A percentile compares a stretch with the other conserved stretches of the same genome.
These are phyloP conservation scores for Fusarium metavorans DNA, from an alignment of 2,329 filamentous ascomycete genomes.

Conservation along the genomic window DNA sequence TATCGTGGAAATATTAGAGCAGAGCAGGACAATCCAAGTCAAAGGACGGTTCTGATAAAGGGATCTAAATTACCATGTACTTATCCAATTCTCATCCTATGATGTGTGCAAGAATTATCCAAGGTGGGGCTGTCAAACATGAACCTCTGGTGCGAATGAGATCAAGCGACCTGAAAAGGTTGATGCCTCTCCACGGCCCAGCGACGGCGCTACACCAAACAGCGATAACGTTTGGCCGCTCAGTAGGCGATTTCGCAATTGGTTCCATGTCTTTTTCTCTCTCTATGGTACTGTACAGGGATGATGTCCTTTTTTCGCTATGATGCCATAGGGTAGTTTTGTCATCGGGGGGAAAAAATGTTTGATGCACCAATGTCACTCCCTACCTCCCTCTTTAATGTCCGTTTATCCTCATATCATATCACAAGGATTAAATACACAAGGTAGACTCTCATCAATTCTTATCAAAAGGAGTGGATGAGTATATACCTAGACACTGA, in stretches of 20 bases:
- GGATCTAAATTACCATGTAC: not conserved
- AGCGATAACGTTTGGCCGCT: fast-evolving
- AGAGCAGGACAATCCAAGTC: not conserved
- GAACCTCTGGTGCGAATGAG: not conserved
- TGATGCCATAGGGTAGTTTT: not conserved
- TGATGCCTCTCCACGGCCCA: not conserved
- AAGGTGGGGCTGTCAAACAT: not conserved
- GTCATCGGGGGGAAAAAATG: not conserved
- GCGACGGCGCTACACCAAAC: not conserved
- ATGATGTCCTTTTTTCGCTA: not conserved
- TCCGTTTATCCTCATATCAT: not conserved
- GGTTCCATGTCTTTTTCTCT: not conserved
- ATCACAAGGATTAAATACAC: not conserved
- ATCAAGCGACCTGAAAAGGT: not conserved
- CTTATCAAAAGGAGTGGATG: not conserved
- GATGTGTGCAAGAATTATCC: not conserved
- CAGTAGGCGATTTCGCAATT: not conserved
- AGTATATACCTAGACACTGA: not conserved
- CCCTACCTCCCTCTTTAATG: not conserved
- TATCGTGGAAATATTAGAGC: not conserved
- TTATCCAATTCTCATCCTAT: not conserved
- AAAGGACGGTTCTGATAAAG: not conserved
- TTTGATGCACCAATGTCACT: not conserved
- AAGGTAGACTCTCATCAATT: not conserved
- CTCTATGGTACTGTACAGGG: not conserved